Evolutionary conservation across 495 filamentous ascomycete genomes (phyloP).

Genomic region (Hypoxylon subgilvum): DNA sequence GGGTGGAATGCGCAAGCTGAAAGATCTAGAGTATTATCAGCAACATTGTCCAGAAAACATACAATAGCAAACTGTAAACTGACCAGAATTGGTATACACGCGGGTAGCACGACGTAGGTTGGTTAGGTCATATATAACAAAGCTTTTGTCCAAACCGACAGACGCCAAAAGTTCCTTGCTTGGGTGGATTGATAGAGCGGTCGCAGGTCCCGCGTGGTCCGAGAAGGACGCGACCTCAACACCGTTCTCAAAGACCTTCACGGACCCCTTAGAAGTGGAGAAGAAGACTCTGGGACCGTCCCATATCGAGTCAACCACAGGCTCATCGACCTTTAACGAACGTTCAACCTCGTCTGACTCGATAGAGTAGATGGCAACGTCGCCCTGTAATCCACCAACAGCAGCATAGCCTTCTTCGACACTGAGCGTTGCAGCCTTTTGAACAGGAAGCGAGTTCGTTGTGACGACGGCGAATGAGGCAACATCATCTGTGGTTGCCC

Average conservation of each 20-base stretch:
- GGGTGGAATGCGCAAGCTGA: conserved; percentile 88
- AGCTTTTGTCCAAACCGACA: conserved; percentile 90
- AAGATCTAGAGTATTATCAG: conserved; percentile 66
- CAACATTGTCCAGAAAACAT: not conserved
- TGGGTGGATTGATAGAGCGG: conserved; percentile 79
- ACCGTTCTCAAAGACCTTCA: conserved; percentile 78
- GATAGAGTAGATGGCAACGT: conserved; percentile 79
- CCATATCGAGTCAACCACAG: conserved; percentile 82
- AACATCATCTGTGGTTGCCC: conserved; percentile 78
- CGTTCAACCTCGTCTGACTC: conserved; percentile 71
- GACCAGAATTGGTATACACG: conserved; percentile 82
- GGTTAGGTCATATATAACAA: conserved; percentile 84
- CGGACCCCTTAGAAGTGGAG: conserved; percentile 73
- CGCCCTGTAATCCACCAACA: conserved; percentile 77
- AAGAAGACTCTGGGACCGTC: conserved; percentile 72
- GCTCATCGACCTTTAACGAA: conserved; percentile 67
- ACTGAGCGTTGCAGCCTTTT: conserved; percentile 65
- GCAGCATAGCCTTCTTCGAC: conserved; percentile 77
- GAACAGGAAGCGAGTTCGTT: conserved; percentile 70
- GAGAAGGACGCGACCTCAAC: conserved; percentile 67
- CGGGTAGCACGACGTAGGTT: conserved; percentile 70
- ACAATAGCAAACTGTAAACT: conserved; percentile 40
- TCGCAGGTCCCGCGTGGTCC: conserved; percentile 81
- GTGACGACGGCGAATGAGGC: conserved; percentile 66
- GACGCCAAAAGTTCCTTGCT: conserved; percentile 85